A percentile compares a stretch with the other conserved stretches of the same genome.
These are phyloP conservation scores for Xanthoparmelia taractica DNA, from an alignment of 495 filamentous ascomycete genomes.

Conservation along the genomic window DNA sequence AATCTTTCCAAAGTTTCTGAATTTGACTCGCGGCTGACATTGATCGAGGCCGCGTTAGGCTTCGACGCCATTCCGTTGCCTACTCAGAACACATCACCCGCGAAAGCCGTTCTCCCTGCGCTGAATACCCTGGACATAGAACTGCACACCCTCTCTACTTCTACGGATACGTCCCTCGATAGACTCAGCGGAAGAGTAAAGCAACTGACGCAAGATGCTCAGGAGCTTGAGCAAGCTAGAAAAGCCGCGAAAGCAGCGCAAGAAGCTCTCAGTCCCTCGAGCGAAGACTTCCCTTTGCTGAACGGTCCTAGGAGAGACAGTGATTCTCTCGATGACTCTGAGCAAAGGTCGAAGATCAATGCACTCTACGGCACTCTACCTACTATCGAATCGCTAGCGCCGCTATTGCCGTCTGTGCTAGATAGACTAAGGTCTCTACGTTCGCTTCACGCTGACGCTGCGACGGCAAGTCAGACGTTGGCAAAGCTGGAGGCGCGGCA, in stretches of 20 bases:
- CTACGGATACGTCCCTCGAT: slow-evolving; percentile 48
- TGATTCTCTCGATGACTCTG: slow-evolving; percentile 30
- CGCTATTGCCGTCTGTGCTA: slow-evolving; percentile 75
- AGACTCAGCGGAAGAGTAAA: slow-evolving; percentile 16
- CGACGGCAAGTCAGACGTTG: slow-evolving; percentile 71
- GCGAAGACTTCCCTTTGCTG: slow-evolving; percentile 1
- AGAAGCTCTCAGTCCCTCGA: slow-evolving; percentile 5
- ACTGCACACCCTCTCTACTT: slow-evolving; percentile 54
- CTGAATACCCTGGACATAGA: slow-evolving; percentile 71
- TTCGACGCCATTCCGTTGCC: slow-evolving; percentile 59
- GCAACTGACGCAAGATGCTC: slow-evolving; percentile 59
- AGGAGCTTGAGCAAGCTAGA: slow-evolving; percentile 64
- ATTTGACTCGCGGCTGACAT: slow-evolving; percentile 71
- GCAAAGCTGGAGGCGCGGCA: slow-evolving; percentile 70
- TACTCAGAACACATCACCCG: slow-evolving; percentile 47
- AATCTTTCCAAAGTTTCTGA: slow-evolving; percentile 74
- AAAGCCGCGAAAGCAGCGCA: slow-evolving; percentile 57
- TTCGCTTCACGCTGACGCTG: slow-evolving; percentile 79
- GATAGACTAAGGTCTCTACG: slow-evolving; percentile 78
- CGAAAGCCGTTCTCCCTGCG: slow-evolving; percentile 65
- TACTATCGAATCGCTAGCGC: slow-evolving; percentile 79
- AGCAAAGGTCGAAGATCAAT: slow-evolving; percentile 78
- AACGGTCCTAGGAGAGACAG: neutral
- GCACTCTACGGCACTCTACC: slow-evolving; percentile 83
- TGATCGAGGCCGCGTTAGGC: slow-evolving; percentile 76